Evolutionary conservation across 345 rosid species (phyloP), one percentile per base, ranked within the genome.

Genomic region (Conringia planisiliqua): DNA sequence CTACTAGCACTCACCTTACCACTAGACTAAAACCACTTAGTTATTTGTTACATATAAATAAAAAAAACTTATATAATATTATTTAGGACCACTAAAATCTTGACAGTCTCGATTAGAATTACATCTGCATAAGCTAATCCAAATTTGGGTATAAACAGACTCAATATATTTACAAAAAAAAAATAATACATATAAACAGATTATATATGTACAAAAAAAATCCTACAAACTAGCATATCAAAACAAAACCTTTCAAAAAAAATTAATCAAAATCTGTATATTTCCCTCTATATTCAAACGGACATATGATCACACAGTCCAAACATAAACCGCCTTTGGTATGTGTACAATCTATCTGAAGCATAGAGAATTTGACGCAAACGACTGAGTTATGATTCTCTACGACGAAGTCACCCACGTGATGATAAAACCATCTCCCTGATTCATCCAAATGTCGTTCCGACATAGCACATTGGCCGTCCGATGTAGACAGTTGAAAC

Each of bases 261-360:
- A 52, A 7, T 46, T 27, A 70, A 63, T 63, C 30, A 10, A 17
- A 36, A 44, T 14, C 17, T 26, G 43, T 54, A 9, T 82, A 70
- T 73, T 74, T 74, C 68, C 81, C 79, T 72, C 75, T 82, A 36
- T 72, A 80, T 54, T 82, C 86, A 78, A 77, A 73, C 11, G 96
- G 99, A 64, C 83, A 85, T 66, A 92, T 83, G 42, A 85, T 61
- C 47, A 86, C 96, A 42, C 88, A 87, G 77, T 95, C 97, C 71
- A 95, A 73, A 60, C 95, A 95, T 5, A 95, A 78, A 16, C 99
- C 99, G 14, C 99, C 97, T 86, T 95, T 92, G 48, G 89, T 90
- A 80, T 95, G 99, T 16, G 97, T 95, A 62, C 99, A 95, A 47
- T 95, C 99, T 43, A 95, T 95, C 81, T 95, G 99, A 63, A 86